phyloP scores from a whole-genome alignment of 2,329 filamentous ascomycete species.

The Trichoderma citrinoviride region DNA sequence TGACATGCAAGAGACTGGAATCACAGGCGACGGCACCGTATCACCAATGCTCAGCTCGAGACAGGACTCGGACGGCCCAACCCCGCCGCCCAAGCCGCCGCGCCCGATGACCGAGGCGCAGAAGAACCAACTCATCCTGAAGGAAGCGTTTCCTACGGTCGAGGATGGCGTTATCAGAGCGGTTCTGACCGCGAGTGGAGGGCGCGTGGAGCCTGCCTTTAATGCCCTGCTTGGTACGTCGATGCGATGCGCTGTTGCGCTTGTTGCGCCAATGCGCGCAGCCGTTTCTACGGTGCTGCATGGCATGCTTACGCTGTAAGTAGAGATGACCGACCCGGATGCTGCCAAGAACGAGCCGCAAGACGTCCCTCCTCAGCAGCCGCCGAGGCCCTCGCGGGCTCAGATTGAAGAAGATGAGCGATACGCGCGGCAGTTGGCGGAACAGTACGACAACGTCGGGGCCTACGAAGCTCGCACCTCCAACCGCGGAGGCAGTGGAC shows the following conservation, averaged over 20 bases:
- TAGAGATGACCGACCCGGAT: constrained; percentile 78
- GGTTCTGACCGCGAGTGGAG: constrained; percentile 79
- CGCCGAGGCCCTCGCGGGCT: constrained; percentile 70
- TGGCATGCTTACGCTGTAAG: constrained; percentile 1
- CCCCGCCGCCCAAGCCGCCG: constrained; percentile 76
- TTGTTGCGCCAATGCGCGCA: neutral
- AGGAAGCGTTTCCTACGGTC: constrained; percentile 88
- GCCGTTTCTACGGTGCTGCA: constrained; percentile 21
- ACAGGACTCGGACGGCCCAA: constrained; percentile 34
- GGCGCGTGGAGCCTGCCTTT: constrained; percentile 89
- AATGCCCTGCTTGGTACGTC: constrained; percentile 78
- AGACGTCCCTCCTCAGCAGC: constrained; percentile 66
- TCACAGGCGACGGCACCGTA: constrained; percentile 42
- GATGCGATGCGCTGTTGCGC: neutral
- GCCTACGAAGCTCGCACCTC: constrained; percentile 57
- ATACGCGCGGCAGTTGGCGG: constrained; percentile 87
- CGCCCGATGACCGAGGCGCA: constrained; percentile 77
- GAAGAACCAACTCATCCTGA: constrained; percentile 82
- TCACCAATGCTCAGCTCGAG: constrained; percentile 28
- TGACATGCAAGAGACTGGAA: constrained; percentile 60
- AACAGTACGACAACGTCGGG: constrained; percentile 73
- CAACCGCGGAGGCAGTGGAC: constrained; percentile 42
- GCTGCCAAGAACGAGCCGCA: constrained; percentile 55
- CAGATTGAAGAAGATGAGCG: constrained; percentile 89
- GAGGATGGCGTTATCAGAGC: constrained; percentile 81